These are phyloP conservation scores for Cystobasidium slooffiae DNA, from an alignment of 1,284 basidiomycete species.

Conservation along the genomic window DNA sequence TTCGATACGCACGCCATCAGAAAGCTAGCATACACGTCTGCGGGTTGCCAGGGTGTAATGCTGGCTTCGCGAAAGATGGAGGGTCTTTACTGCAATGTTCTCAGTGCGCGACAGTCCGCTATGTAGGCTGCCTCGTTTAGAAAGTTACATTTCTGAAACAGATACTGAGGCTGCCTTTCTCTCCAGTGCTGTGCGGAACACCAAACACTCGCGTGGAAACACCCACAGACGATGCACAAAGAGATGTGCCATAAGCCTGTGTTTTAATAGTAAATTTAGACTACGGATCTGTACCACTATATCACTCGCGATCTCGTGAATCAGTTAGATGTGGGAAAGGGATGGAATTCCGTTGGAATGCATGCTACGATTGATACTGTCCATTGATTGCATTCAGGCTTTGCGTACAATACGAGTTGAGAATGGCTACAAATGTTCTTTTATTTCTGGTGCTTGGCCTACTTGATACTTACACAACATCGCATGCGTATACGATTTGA, in stretches of 20 bases:
- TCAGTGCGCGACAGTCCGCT: slow-evolving; percentile 34
- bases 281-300: neutral
- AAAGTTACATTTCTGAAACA: neutral
- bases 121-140: slow-evolving; percentile 11
- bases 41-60: slow-evolving; percentile 24
- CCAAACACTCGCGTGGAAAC: slow-evolving; percentile 32
- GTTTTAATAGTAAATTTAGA: neutral
- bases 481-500: no score
- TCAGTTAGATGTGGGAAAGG: no score
- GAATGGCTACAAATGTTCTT: no score
- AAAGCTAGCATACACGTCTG: slow-evolving; percentile 34
- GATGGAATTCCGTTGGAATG: no score
- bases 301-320: neutral
- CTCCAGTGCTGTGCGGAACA: slow-evolving; percentile 36
- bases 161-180: neutral
- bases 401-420: no score
- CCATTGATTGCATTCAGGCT: no score
- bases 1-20: slow-evolving; percentile 5
- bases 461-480: no score
- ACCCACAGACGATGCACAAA: slow-evolving; percentile 32
- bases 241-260: slow-evolving; percentile 39
- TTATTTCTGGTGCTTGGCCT: no score
- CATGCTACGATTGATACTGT: no score
- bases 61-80: slow-evolving; percentile 13
- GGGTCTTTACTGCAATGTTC: slow-evolving; percentile 40